Evolutionary conservation across 2,329 filamentous ascomycete species (phyloP), one percentile per base, ranked within the genome.

Genomic region (Myriosclerotinia scirpicola): DNA sequence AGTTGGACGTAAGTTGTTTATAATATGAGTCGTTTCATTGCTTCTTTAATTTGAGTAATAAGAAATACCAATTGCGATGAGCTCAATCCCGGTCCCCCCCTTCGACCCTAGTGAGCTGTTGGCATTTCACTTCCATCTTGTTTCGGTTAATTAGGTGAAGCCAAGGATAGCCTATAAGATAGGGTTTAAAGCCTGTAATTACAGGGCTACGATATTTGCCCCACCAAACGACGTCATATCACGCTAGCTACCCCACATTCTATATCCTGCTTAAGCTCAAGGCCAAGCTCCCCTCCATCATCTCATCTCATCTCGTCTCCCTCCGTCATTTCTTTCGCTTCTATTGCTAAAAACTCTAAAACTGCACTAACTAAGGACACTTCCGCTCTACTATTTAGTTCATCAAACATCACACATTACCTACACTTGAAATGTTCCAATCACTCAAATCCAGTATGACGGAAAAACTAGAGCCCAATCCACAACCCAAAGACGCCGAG

Each of bases 181-280:
- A 34, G 30, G 30, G 30, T 34, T 34, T 34, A 34, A 34, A 34
- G 30, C 30, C 30, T 15, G 30, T 46, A 44, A 9, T 44, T 44
- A 44, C 15, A 44, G 40, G 40, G 14, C 38, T 44, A 42, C n/a
- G 12, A 50, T 7, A 12, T 22, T 8, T 40, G 20, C 42, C 54
- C 54, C 44, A 59, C 30, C n/a, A 46, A 64, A 46, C 42, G 63
- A 65, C 54, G 63, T 65, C 63, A 65, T 65, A 17, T 42, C 30
- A 59, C 9, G 40, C 42, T 15, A 52, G 44, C 34, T 65, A 65
- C 54, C 63, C 63, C 63, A 65, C 63, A 60, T 44, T 52, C 52
- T 30, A 59, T 59, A 60, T 65, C 54, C 44, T 65, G 63, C 42
- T 56, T 64, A 20, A 36, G 54, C 34, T 55, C 54, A 44, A 36